Evolutionary conservation across 176 grass and related monocot species (phyloP), one percentile per base, ranked within the genome.

Genomic region (Musa acuminata): DNA sequence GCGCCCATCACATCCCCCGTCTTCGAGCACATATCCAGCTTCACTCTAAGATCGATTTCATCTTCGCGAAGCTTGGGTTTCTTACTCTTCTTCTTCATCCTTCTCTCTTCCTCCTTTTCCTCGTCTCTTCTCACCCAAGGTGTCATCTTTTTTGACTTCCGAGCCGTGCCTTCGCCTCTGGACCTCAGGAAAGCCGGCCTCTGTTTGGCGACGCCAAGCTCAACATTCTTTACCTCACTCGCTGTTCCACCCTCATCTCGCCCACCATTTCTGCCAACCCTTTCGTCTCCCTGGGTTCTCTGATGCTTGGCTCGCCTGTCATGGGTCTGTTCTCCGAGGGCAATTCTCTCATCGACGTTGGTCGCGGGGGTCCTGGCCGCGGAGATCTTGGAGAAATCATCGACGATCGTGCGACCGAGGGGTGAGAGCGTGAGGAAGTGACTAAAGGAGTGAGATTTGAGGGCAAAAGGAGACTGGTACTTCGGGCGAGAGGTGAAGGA

Each of bases 1-100:
- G 85, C 89, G 11, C 71, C 59, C 77, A 87, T 72, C 35, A 91
- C 89, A 71, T 91, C 82, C 55, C 89, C 89, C 29, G 49, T 76
- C 74, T 91, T 91, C 0, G 85, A 91, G 80, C 85, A 91, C 83
- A 87, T 87, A 63, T 91, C 89, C 64, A 91, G 71, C 70, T 77
- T 52, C 67, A 81, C 73, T 73, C 78, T 85, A 65, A 87, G 71
- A 23, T 85, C 82, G 67, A 11, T 62, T 76, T 27, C 68, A 64
- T 69, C 68, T 13, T 21, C 22, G n/a, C 16, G 53, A 52, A 49
- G 1, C 69, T 64, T 63, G 49, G n/a, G 11, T 29, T 64, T 73
- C 57, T 63, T 64, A 27, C 49, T 72, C 57, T 12, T 35, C 74
- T n/a, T 57, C 57, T 69, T 80, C 80, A 43, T 73, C 49, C 48